phyloP scores from a whole-genome alignment of 2,329 filamentous ascomycete genomes.

The Cercospora berteroae region DNA sequence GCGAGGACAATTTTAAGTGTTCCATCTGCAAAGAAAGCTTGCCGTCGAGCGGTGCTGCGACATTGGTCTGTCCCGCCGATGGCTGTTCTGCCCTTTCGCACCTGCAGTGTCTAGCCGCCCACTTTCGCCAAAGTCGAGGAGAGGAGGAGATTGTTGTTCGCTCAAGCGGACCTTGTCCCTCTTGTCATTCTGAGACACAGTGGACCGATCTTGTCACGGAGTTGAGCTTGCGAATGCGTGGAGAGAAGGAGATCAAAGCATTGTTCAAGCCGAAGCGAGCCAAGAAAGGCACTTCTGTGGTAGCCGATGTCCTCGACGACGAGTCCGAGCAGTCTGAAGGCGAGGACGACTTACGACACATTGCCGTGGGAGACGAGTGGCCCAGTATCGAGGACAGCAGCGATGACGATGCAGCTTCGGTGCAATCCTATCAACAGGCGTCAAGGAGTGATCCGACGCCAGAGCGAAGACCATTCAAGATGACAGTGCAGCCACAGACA shows the following conservation, averaged over 20 bases:
- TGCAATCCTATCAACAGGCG: not conserved
- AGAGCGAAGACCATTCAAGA: conserved; percentile 9
- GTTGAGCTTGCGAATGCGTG: conserved; percentile 69
- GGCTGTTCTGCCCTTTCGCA: conserved; percentile 54
- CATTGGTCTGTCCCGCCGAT: conserved; percentile 53
- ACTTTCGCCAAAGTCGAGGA: conserved; percentile 45
- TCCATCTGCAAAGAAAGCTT: conserved; percentile 49
- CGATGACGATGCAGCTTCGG: conserved; percentile 29
- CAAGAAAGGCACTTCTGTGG: conserved; percentile 13
- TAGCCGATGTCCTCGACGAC: conserved; percentile 18
- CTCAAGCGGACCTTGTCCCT: conserved; percentile 66
- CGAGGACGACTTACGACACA: conserved; percentile 24
- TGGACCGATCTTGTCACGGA: conserved; percentile 85
- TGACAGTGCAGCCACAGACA: conserved; percentile 36
- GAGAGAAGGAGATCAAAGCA: conserved; percentile 66
- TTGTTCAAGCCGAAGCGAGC: conserved; percentile 55
- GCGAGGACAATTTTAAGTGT: conserved; percentile 43
- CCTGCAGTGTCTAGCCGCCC: conserved; percentile 54
- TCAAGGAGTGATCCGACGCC: conserved; percentile 26
- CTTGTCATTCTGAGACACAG: conserved; percentile 59
- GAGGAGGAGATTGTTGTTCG: conserved; percentile 49
- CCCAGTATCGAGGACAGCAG: conserved; percentile 36
- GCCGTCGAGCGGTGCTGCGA: conserved; percentile 41
- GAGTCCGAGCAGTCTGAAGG: conserved; percentile 23
- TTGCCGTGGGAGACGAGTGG: conserved; percentile 29